Percentiles rank a stretch among this genome's conserved stretches.
Conservation (phyloP, 192 early-diverging fungal genomes). For the Funneliformis mosseae region DNA sequence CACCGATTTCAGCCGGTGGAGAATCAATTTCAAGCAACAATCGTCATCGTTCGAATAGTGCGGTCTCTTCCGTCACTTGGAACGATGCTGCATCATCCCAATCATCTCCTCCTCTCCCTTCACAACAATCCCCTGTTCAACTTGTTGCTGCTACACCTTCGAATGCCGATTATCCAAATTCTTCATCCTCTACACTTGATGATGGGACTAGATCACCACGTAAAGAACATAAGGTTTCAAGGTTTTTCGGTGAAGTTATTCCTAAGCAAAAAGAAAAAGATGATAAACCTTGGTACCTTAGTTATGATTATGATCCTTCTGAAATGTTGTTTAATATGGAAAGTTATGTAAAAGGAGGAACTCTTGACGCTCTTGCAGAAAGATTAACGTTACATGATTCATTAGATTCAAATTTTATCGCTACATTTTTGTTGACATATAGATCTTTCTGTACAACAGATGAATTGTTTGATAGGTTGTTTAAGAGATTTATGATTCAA, state of each 20-base stretch:
- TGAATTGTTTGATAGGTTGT: conserved; percentile 76
- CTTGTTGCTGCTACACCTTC: conserved; percentile 37
- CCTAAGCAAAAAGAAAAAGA: conserved; percentile 37
- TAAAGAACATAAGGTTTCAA: conserved; percentile 50
- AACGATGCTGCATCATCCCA: conserved; percentile 33
- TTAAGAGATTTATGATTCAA: conserved; percentile 74
- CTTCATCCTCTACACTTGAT: conserved; percentile 28
- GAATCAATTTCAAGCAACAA: neutral
- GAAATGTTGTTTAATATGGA: conserved; percentile 87
- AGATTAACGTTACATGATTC: conserved; percentile 89
- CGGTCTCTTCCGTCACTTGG: conserved; percentile 24
- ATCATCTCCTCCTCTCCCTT: neutral
- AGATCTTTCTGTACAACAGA: conserved; percentile 85
- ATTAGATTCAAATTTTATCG: conserved; percentile 78
- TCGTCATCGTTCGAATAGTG: conserved; percentile 5
- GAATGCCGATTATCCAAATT: conserved; percentile 35
- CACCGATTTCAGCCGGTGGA: neutral
- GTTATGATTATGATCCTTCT: conserved; percentile 71
- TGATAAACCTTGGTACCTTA: conserved; percentile 76
- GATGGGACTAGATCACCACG: conserved; percentile 18
- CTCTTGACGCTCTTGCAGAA: conserved; percentile 81
- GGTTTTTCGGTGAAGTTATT: conserved; percentile 63
- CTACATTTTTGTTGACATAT: conserved; percentile 93
- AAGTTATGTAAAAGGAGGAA: conserved; percentile 88
- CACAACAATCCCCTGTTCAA: conserved; percentile 25